Base-by-base conservation (phyloP, 805 yeast genomes). In the Ogataea saltuana region DNA sequence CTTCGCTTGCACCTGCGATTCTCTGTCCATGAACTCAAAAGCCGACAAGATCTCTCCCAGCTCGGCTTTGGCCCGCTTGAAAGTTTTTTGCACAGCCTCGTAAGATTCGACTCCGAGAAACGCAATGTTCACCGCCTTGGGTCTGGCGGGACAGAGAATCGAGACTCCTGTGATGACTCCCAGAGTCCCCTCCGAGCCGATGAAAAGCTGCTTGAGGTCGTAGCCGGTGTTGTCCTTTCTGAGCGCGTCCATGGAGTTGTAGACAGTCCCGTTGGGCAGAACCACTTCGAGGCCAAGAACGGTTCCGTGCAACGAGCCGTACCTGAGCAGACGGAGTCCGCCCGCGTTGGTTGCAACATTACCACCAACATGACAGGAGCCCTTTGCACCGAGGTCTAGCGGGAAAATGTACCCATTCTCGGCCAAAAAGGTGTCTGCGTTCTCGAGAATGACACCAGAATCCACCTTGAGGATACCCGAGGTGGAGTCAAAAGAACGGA, bases 261-360 rank as follows among this genome's bases (percentile, higher is more conserved):
- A 72, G 33, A 91, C 72, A 13, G 86, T 82, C 36, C 98, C 98
- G 61, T 88, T 85, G 12, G 97, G 85, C 55, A 90, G 70, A n/a
- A 90, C 97, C 11, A 81, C 96, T 67, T 90, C 97, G 44, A 90
- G 70, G 1, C 98, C 98, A 36, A 90, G 69, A 0, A 90, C 96
- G 17, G 88, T 71, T 4, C 98, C 98, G 60, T 91, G 98, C 51
- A 90, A 75, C 5, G 96, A 87, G 3, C 97, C 97, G 61, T 88
- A 90, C 54, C 96, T 76, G 48, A 90, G 68, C 39, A 90, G 71
- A 59, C 98, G 73, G 55, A 90, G 74, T 1, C 98, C 98, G 59
- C 98, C 98, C 4, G 98, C 98, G 62, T 91, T 91, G 15, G 97
- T 88, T 15, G 97, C 96, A 33, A 88, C 91, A 41, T 83, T 86